A percentile compares a stretch with the other conserved stretches of the same genome.
Evolutionary conservation across 352 stramenopile genomes (phyloP).

Genomic region (Phytophthora sojae): DNA sequence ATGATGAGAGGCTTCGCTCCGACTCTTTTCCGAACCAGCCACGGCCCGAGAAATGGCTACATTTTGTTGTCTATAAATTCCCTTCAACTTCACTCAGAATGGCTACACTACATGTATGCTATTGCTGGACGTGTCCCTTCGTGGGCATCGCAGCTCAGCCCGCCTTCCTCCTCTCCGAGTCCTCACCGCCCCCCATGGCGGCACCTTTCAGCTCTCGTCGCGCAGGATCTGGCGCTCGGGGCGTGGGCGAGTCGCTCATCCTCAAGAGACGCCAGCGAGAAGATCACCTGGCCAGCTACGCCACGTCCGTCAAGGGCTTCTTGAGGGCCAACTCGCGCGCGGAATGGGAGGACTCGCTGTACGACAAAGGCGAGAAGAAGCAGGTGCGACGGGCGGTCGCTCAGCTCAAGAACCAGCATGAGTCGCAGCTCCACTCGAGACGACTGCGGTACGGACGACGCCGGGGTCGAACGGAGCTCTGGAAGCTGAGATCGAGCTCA

Average conservation of each 20-base stretch:
- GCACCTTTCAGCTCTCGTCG: slow-evolving; percentile 16
- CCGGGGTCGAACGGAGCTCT: neutral
- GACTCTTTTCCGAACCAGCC: too few relatives aligned
- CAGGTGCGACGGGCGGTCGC: slow-evolving; percentile 53
- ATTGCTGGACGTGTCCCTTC: slow-evolving; percentile 1
- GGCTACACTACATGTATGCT: neutral
- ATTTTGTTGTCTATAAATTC: neutral
- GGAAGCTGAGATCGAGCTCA: neutral
- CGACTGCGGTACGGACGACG: slow-evolving; percentile 46
- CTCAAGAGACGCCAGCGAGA: slow-evolving; percentile 79
- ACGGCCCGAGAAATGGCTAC: neutral
- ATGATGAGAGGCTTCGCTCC: too few relatives aligned
- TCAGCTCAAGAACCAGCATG: slow-evolving; percentile 78
- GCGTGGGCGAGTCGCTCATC: slow-evolving; percentile 76
- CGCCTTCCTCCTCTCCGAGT: neutral
- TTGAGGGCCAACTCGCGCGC: slow-evolving; percentile 62
- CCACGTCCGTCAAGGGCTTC: slow-evolving; percentile 59
- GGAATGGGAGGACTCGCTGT: slow-evolving; percentile 75
- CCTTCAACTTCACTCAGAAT: neutral
- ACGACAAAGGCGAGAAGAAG: slow-evolving; percentile 57
- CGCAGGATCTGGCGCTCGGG: slow-evolving; percentile 38
- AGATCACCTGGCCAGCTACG: slow-evolving; percentile 63
- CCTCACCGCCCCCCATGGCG: slow-evolving; percentile 5
- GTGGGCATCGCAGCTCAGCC: neutral
- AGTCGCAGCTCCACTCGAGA: slow-evolving; percentile 74